These are phyloP conservation scores for Poterioochromonas sp. DNA, from an alignment of 352 stramenopile species.

Conservation along the genomic window DNA sequence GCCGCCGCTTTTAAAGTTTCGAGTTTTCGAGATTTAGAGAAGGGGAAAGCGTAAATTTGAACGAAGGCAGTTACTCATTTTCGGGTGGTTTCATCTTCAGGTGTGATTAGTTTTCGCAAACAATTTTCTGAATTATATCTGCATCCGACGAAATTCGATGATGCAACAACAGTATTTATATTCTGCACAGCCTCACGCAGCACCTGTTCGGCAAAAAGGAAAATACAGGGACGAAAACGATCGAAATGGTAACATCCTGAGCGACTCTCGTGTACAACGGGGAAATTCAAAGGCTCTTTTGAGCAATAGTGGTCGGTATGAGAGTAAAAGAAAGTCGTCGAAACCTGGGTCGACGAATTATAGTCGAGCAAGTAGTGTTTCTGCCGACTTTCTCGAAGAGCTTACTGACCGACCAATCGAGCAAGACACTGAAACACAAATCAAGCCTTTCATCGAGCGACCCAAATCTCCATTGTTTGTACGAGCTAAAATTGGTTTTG, in stretches of 20 bases:
- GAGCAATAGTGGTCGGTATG: neutral
- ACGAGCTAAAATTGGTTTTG: conserved; percentile 67
- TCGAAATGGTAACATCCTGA: conserved; percentile 74
- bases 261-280: conserved; percentile 75
- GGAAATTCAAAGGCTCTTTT: conserved; percentile 61
- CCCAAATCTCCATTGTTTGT: conserved; percentile 67
- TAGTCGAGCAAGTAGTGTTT: conserved; percentile 76
- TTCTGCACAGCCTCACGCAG: conserved; percentile 32
- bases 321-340: conserved; percentile 45
- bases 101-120: too few relatives aligned
- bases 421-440: conserved; percentile 75
- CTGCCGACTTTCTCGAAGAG: conserved; percentile 84
- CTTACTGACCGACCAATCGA: conserved; percentile 77
- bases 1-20: too few relatives aligned
- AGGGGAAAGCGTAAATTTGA: too few relatives aligned
- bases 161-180: conserved; percentile 24
- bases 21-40: too few relatives aligned
- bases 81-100: too few relatives aligned
- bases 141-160: too few relatives aligned
- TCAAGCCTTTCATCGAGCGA: conserved; percentile 73
- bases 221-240: conserved; percentile 30
- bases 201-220: neutral
- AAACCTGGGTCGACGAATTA: conserved; percentile 72
- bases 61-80: too few relatives aligned
- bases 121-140: too few relatives aligned